A percentile compares a stretch with the other conserved stretches of the same genome.
phyloP scores from a whole-genome alignment of 768 basidiomycete species.

The Hydnomerulius pinastri region DNA sequence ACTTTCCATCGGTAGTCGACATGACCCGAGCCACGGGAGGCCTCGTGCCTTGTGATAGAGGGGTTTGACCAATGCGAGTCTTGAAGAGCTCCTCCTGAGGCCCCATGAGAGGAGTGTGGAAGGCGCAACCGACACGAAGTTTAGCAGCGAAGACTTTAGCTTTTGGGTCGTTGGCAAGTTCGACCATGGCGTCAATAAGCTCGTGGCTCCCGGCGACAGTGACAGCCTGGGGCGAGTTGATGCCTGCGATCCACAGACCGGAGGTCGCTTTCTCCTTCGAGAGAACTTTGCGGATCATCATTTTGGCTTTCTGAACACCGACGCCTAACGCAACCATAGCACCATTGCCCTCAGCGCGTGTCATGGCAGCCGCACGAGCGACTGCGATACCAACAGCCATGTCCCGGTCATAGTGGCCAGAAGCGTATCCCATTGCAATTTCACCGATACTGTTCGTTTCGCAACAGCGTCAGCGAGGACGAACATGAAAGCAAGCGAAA shows the following conservation, averaged over 20 bases:
- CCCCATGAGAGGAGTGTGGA: conserved; percentile 39
- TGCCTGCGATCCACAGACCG: conserved; percentile 37
- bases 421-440: conserved; percentile 39
- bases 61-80: conserved; percentile 18
- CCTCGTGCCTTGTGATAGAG: conserved; percentile 20
- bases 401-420: conserved; percentile 37
- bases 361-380: conserved; percentile 39
- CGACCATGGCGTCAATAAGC: conserved; percentile 32
- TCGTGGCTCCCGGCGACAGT: conserved; percentile 34
- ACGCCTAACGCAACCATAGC: conserved; percentile 38
- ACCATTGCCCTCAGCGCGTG: conserved; percentile 35
- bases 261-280: conserved; percentile 23
- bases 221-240: conserved; percentile 40
- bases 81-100: conserved; percentile 34
- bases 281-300: conserved; percentile 36
- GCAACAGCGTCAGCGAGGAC: conserved; percentile 10
- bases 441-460: conserved; percentile 33
- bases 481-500: neutral
- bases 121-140: conserved; percentile 35
- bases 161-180: conserved; percentile 27
- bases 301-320: conserved; percentile 31
- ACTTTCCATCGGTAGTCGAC: conserved; percentile 36
- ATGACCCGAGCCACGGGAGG: conserved; percentile 29
- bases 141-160: conserved; percentile 29
- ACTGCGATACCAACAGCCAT: conserved; percentile 36